Evolutionary conservation across 2,329 filamentous ascomycete species (phyloP).

Genomic region (Fusarium poae): DNA sequence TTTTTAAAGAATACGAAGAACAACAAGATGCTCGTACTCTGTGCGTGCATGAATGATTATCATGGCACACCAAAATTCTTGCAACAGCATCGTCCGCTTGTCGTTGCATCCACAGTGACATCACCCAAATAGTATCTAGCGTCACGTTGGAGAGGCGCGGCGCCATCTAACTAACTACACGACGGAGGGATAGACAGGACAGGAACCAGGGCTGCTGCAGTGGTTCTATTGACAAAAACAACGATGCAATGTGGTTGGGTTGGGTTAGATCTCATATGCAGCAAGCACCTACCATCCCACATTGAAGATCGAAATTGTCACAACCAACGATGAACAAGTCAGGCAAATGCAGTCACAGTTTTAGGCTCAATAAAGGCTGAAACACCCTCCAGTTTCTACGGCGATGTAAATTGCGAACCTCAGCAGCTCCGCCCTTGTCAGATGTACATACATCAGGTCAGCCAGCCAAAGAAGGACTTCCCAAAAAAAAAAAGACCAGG

Average conservation of each 20-base stretch:
- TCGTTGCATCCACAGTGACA: constrained; percentile 43
- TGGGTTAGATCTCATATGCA: constrained; percentile 2
- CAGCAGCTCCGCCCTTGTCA: constrained; percentile 25
- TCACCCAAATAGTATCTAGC: constrained; percentile 30
- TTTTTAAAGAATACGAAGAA: constrained; percentile 41
- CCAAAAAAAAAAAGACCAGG: constrained; percentile 15
- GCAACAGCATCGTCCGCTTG: constrained; percentile 16
- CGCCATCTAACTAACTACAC: constrained; percentile 23
- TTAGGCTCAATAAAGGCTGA: constrained; percentile 31
- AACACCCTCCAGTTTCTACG: constrained; percentile 34
- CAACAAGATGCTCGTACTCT: constrained; percentile 11
- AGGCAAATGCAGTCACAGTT: constrained; percentile 1
- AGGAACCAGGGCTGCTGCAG: constrained; percentile 26
- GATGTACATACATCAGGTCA: constrained; percentile 19
- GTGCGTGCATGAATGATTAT: not conserved
- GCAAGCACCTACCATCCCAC: constrained; percentile 11
- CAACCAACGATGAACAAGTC: not conserved
- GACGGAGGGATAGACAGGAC: constrained; percentile 23
- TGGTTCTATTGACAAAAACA: constrained; percentile 32
- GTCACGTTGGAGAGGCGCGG: constrained; percentile 27
- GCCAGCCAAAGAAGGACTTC: constrained; percentile 22
- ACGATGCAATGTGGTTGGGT: constrained; percentile 21
- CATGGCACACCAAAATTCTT: not conserved
- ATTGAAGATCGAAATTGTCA: constrained; percentile 25
- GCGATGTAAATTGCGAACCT: constrained; percentile 25